Base-by-base conservation (phyloP, 225 moss, liverwort and hornwort species). In the Marchantia polymorpha region DNA sequence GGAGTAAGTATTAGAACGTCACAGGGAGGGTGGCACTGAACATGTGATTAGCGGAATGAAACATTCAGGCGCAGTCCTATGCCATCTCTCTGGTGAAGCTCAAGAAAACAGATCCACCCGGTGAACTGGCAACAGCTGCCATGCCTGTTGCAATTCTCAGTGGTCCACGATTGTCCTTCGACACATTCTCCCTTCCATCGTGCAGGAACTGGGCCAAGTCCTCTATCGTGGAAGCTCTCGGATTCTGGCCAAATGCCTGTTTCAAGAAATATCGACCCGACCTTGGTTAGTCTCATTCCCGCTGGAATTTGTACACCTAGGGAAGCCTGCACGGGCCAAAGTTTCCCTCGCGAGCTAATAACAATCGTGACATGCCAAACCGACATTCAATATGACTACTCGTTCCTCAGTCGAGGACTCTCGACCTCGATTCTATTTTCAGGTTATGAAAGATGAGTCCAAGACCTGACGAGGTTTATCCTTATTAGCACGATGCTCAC, bases 181-280 rank as follows among this genome's bases (percentile, higher is more conserved):
- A 68, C 19, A 14, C 80, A 80, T 48, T 60, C 39, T 25, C 80
- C 72, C 47, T 73, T 72, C 72, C 80, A 80, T 51, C 63, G 60
- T 30, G 71, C 48, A 4, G 80, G 80, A n/a, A 80, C 53, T 0
- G 72, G 50, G 3, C 65, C 20, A 15, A 73, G 17, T 47, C 80
- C 72, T 14, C 16, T 22, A 31, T 80, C 80, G 14, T 47, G 64
- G 73, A 80, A 80, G 80, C 80, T 80, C 19, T 19, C 14, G 12
- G 80, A 73, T 58, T 80, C 80, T 11, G 80, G 72, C 72, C 56
- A 73, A 46, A 80, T 80, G 49, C 80, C 72, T 80, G 70, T 23
- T 23, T 15, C 46, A 80, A 61, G 20, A 61, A 12, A 66, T 23
- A 58, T 13, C 20, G 56, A 58, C 20, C 20, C 56, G 20, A 13